phyloP scores from a whole-genome alignment of 2,329 filamentous ascomycete genomes.

The Cytospora schulzeri region DNA sequence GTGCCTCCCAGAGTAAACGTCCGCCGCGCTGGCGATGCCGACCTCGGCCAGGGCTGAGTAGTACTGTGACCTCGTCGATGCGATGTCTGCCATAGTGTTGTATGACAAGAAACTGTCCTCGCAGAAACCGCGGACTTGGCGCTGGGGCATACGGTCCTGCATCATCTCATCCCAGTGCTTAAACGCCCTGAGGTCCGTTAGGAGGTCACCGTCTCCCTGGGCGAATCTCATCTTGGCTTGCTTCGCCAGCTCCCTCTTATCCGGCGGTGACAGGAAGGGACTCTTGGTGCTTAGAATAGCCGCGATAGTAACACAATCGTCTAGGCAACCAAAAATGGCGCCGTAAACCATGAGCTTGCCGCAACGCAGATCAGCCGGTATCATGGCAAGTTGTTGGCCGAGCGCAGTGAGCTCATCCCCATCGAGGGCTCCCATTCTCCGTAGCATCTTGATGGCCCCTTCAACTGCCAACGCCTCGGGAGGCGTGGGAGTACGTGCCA shows the following conservation, averaged over 20 bases:
- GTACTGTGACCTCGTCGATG: constrained; percentile 83
- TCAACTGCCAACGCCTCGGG: constrained; percentile 84
- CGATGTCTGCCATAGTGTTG: constrained; percentile 84
- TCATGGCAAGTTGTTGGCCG: constrained; percentile 89
- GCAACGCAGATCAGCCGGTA: constrained; percentile 89
- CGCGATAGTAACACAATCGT: constrained; percentile 85
- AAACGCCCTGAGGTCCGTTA: constrained; percentile 84
- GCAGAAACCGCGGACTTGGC: constrained; percentile 75
- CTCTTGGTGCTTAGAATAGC: constrained; percentile 87
- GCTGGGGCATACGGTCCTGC: constrained; percentile 58
- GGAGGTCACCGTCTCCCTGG: constrained; percentile 78
- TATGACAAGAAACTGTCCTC: constrained; percentile 81
- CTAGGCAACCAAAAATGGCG: constrained; percentile 88
- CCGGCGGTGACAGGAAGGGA: constrained; percentile 82
- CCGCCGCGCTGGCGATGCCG: constrained; percentile 63
- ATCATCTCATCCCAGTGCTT: constrained; percentile 76
- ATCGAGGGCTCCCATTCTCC: constrained; percentile 85
- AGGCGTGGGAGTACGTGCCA: constrained; percentile 85
- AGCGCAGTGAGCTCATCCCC: constrained; percentile 86
- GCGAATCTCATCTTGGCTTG: constrained; percentile 75
- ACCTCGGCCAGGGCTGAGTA: constrained; percentile 83
- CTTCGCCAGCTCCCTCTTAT: constrained; percentile 81
- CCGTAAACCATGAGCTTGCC: constrained; percentile 96
- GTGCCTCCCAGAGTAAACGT: constrained; percentile 35
- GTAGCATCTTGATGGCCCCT: constrained; percentile 76